Evolutionary conservation across 2,329 filamentous ascomycete species (phyloP).

Genomic region (Cordyceps tenuipes): DNA sequence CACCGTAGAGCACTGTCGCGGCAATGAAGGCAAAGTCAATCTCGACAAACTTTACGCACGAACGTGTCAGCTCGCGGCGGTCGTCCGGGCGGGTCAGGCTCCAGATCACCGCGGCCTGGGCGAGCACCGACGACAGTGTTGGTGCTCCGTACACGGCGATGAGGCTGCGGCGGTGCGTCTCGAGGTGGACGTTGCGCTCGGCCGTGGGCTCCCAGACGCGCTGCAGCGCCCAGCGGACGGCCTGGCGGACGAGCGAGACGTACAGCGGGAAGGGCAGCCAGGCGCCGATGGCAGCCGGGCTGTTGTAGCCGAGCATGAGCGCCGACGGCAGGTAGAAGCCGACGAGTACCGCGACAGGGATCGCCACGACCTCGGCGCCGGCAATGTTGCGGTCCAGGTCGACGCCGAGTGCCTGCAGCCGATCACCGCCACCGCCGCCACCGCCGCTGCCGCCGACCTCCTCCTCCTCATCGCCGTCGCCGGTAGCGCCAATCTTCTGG

Average conservation of each 20-base stretch:
- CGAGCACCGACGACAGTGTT: slow-evolving; percentile 32
- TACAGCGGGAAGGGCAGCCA: slow-evolving; percentile 47
- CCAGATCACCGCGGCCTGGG: slow-evolving; percentile 36
- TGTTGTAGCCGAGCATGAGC: slow-evolving; percentile 35
- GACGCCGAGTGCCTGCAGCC: slow-evolving; percentile 12
- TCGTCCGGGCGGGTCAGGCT: slow-evolving; percentile 34
- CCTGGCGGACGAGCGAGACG: slow-evolving; percentile 35
- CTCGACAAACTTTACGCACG: slow-evolving; percentile 36
- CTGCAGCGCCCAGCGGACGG: slow-evolving; percentile 22
- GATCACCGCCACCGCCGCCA: slow-evolving; percentile 11
- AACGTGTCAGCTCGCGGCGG: slow-evolving; percentile 41
- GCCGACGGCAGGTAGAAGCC: slow-evolving; percentile 40
- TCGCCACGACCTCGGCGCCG: slow-evolving; percentile 48
- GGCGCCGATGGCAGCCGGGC: slow-evolving; percentile 29
- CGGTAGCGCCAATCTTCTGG: background rate
- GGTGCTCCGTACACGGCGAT: slow-evolving; percentile 38
- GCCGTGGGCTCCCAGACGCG: slow-evolving; percentile 20
- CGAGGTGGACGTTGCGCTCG: slow-evolving; percentile 32
- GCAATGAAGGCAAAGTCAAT: slow-evolving; percentile 38
- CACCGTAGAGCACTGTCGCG: slow-evolving; percentile 44
- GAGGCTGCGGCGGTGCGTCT: slow-evolving; percentile 31
- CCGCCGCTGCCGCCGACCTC: slow-evolving; percentile 11
- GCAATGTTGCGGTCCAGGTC: slow-evolving; percentile 30
- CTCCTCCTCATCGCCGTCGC: slow-evolving; percentile 11
- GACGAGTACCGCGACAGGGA: slow-evolving; percentile 39